Conservation (phyloP, 352 stramenopile genomes). For the Aphanomyces euteiches region DNA sequence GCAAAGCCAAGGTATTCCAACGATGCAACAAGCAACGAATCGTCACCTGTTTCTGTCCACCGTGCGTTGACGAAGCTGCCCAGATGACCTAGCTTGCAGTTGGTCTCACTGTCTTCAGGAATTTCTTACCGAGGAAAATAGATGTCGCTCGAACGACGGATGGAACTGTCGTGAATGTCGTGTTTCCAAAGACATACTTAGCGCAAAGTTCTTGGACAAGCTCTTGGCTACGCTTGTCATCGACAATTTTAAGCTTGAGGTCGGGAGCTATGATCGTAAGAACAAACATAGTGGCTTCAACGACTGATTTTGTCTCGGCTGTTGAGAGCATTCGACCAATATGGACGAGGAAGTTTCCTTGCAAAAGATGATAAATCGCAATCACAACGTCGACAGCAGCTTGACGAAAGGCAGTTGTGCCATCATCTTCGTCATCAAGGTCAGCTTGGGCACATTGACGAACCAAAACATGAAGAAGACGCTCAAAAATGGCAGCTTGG, state of each 20-base stretch:
- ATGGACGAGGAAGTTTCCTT: slow-evolving; percentile 10
- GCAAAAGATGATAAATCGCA: slow-evolving; percentile 22
- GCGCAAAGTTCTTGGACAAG: slow-evolving; percentile 10
- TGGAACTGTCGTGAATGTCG: not conserved
- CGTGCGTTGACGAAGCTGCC: not conserved
- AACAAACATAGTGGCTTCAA: slow-evolving; percentile 22
- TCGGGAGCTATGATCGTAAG: slow-evolving; percentile 17
- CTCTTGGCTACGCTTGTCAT: not conserved
- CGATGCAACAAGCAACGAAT: slow-evolving; percentile 7
- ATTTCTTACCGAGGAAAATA: slow-evolving; percentile 12
- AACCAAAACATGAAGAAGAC: slow-evolving; percentile 25
- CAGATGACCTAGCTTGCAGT: not conserved
- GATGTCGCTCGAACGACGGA: slow-evolving; percentile 9
- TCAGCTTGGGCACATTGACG: not conserved
- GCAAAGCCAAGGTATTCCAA: slow-evolving; percentile 20
- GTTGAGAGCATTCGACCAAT: not conserved
- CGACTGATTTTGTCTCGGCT: not conserved
- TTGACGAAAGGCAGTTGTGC: not conserved
- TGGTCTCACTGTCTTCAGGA: no score
- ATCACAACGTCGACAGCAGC: slow-evolving; percentile 18
- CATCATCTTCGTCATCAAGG: slow-evolving; percentile 17
- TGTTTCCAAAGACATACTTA: slow-evolving; percentile 11
- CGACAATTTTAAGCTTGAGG: slow-evolving; percentile 7
- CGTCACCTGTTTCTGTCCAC: not conserved
- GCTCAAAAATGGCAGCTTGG: slow-evolving; percentile 24